A percentile compares a stretch with the other conserved stretches of the same genome.
These are phyloP conservation scores for Camelina hispida DNA, from an alignment of 345 rosid genomes.

Conservation along the genomic window DNA sequence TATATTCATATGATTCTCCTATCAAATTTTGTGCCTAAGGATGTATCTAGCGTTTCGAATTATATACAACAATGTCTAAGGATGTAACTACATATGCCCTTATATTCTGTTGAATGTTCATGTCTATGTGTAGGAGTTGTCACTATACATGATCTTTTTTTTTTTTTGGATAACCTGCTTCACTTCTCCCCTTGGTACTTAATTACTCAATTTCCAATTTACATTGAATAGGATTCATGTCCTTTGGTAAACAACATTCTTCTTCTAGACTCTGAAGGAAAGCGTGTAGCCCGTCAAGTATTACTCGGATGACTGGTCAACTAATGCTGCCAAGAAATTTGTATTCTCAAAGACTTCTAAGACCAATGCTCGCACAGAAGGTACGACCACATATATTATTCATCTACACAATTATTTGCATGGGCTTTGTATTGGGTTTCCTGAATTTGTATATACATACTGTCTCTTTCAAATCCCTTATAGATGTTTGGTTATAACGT, in stretches of 20 bases:
- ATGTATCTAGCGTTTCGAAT: not conserved
- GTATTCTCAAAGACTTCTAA: constrained; percentile 76
- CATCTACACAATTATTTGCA: not conserved
- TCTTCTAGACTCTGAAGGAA: constrained; percentile 92
- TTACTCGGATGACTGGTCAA: constrained; percentile 90
- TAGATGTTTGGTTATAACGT: constrained; percentile 33
- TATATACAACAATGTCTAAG: constrained; percentile 38
- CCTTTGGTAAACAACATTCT: constrained; percentile 87
- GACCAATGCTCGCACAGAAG: constrained; percentile 89
- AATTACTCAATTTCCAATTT: constrained; percentile 5
- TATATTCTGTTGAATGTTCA: constrained; percentile 14
- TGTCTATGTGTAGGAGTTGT: constrained; percentile 12
- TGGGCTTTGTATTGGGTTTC: not conserved
- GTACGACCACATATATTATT: constrained; percentile 43
- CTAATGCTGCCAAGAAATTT: constrained; percentile 68
- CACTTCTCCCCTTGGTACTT: constrained; percentile 4
- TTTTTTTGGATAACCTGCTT: not conserved
- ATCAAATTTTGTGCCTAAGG: not conserved
- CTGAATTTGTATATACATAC: constrained; percentile 5
- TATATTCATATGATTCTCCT: constrained; percentile 14
- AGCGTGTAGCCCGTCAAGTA: constrained; percentile 90
- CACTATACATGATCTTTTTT: constrained; percentile 1
- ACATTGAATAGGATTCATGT: constrained; percentile 63
- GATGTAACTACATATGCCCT: constrained; percentile 36
- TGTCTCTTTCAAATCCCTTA: constrained; percentile 2